Evolutionary conservation across 305 asterid genomes (phyloP).

Genomic region (Coffea humblotiana): DNA sequence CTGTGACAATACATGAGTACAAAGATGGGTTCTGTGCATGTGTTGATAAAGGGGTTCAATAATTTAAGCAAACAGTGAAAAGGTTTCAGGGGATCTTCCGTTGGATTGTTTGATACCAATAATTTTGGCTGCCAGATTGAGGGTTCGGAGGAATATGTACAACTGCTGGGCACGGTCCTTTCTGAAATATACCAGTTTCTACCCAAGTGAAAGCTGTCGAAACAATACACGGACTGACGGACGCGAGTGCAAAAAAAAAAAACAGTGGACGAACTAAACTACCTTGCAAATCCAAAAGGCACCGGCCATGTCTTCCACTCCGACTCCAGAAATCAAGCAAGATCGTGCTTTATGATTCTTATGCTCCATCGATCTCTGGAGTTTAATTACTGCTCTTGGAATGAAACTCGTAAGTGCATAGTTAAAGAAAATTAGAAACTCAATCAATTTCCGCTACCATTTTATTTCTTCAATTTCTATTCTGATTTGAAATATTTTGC

Average conservation of each 20-base stretch:
- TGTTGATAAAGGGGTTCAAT: slow-evolving; percentile 10
- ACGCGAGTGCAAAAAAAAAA: neutral
- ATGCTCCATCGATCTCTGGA: neutral
- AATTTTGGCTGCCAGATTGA: neutral
- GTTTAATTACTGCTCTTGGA: too few species aligned
- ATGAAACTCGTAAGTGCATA: too few species aligned
- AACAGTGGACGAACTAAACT: neutral
- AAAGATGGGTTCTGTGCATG: slow-evolving; percentile 1
- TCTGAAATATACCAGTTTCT: neutral
- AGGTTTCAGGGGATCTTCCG: slow-evolving; percentile 4
- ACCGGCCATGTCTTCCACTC: too few species aligned
- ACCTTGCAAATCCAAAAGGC: neutral
- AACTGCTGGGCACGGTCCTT: neutral
- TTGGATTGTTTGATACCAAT: slow-evolving; percentile 9
- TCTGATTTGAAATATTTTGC: neutral
- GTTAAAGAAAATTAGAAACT: neutral
- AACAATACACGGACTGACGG: neutral
- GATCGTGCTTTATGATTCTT: neutral
- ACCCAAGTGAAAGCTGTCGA: neutral
- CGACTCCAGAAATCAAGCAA: too few species aligned
- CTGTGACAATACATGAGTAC: slow-evolving; percentile 1
- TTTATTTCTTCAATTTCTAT: neutral
- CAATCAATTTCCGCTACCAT: neutral
- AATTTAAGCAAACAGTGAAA: slow-evolving; percentile 2
- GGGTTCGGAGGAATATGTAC: neutral